These are phyloP conservation scores for Aspergillus quadrilineatus DNA, from an alignment of 2,329 filamentous ascomycete species.

Conservation along the genomic window DNA sequence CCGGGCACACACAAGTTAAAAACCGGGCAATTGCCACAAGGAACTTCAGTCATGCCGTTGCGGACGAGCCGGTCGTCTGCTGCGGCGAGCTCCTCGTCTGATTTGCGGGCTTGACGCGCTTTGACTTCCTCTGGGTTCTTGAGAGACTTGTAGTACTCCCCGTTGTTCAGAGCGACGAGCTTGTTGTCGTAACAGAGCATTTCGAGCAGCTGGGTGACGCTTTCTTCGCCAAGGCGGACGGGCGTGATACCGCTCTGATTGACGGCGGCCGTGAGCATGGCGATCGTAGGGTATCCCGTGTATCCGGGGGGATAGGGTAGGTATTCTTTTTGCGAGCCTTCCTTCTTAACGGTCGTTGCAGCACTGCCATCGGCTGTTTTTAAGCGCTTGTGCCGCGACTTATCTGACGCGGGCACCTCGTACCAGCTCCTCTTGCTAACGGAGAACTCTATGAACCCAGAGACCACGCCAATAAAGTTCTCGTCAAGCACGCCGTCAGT, in stretches of 20 bases:
- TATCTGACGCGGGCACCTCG: constrained; percentile 43
- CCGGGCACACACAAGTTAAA: constrained; percentile 90
- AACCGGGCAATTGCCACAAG: constrained; percentile 88
- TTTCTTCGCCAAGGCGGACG: constrained; percentile 66
- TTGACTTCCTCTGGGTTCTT: constrained; percentile 41
- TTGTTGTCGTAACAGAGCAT: constrained; percentile 86
- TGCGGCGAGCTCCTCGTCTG: constrained; percentile 27
- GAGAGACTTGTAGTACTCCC: constrained; percentile 51
- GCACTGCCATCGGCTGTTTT: constrained; percentile 36
- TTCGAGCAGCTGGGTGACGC: constrained; percentile 82
- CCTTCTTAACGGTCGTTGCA: constrained; percentile 25
- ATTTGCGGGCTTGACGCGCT: constrained; percentile 34
- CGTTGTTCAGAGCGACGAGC: constrained; percentile 61
- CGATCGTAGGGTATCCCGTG: constrained; percentile 74
- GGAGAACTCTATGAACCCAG: constrained; percentile 69
- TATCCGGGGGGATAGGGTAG: constrained; percentile 64
- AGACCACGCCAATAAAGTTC: constrained; percentile 77
- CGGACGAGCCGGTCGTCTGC: constrained; percentile 47
- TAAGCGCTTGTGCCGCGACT: constrained; percentile 44
- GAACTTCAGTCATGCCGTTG: constrained; percentile 82
- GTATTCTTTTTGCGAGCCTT: constrained; percentile 32
- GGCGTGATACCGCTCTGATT: constrained; percentile 68
- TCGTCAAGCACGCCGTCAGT: constrained; percentile 87
- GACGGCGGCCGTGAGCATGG: constrained; percentile 73
- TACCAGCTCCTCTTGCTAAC: constrained; percentile 73